phyloP scores from a whole-genome alignment of 2,329 filamentous ascomycete species.

The Sporothrix euskadiensis region DNA sequence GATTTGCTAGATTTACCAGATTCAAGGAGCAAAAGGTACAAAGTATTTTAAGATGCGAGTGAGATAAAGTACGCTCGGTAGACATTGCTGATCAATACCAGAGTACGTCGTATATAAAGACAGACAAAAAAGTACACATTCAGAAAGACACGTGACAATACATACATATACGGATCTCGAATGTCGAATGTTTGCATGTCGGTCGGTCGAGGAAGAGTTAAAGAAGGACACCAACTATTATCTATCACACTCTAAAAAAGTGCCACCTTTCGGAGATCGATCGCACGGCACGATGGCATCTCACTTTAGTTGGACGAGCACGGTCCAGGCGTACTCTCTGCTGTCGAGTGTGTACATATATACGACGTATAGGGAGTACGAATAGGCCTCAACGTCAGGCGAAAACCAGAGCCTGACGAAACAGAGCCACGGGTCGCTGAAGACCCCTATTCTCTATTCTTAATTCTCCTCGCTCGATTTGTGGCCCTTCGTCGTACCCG shows the following conservation, averaged over 20 bases:
- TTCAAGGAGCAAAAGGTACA: background rate
- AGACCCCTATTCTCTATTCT: background rate
- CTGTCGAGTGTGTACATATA: too few species aligned
- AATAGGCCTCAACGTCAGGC: background rate
- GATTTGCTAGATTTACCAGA: background rate
- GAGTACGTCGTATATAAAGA: background rate
- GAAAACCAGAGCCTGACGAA: background rate
- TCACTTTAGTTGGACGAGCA: background rate
- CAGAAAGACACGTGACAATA: too few species aligned
- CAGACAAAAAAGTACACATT: background rate
- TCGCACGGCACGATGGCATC: background rate
- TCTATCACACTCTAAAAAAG: background rate
- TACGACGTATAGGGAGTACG: too few species aligned
- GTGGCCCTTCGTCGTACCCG: background rate
- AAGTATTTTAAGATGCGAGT: background rate
- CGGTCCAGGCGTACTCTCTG: background rate
- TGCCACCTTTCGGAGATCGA: slow-evolving; percentile 12
- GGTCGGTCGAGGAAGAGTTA: too few species aligned
- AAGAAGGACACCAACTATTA: background rate
- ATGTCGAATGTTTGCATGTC: background rate
- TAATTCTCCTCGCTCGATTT: background rate
- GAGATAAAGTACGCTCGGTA: background rate
- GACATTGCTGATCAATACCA: background rate
- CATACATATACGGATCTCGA: too few species aligned
- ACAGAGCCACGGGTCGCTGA: background rate